Conservation (phyloP, 2,329 filamentous ascomycete species). For the Sarocladiaceae sp. region DNA sequence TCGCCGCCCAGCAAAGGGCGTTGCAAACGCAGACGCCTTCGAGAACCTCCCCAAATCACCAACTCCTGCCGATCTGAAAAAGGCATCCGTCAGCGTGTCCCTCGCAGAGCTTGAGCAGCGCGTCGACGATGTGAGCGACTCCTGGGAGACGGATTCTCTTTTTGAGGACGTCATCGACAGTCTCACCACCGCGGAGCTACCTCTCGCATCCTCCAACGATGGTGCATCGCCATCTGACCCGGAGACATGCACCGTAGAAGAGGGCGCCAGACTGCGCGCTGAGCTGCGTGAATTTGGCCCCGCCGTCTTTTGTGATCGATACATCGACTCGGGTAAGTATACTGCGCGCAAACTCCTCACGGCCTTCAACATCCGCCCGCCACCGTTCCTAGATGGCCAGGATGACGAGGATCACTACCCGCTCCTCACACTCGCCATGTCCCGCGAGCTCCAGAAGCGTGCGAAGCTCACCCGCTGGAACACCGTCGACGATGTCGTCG, state of each 20-base stretch:
- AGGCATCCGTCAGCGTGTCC: slow-evolving; percentile 28
- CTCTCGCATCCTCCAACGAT: slow-evolving; percentile 14
- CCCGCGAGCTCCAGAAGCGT: slow-evolving; percentile 73
- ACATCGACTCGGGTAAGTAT: slow-evolving; percentile 61
- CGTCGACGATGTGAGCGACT: slow-evolving; percentile 44
- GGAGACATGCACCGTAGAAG: slow-evolving; percentile 58
- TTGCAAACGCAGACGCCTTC: slow-evolving; percentile 22
- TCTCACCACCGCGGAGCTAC: slow-evolving; percentile 40
- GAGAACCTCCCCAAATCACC: slow-evolving; percentile 27
- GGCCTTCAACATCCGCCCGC: slow-evolving; percentile 74
- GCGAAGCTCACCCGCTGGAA: slow-evolving; percentile 76
- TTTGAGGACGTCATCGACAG: slow-evolving; percentile 58
- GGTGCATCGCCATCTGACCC: slow-evolving; percentile 25
- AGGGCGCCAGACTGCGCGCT: slow-evolving; percentile 62
- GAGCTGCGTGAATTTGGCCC: slow-evolving; percentile 73
- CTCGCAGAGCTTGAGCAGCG: slow-evolving; percentile 43
- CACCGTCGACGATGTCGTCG: slow-evolving; percentile 79
- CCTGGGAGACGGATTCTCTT: slow-evolving; percentile 59
- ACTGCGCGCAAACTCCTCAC: slow-evolving; percentile 78
- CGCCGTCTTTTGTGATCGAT: slow-evolving; percentile 66
- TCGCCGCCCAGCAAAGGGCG: slow-evolving; percentile 1
- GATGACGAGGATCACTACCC: slow-evolving; percentile 67
- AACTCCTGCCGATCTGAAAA: slow-evolving; percentile 28
- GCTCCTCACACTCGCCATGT: slow-evolving; percentile 70
- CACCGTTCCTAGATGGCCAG: slow-evolving; percentile 62